Base-by-base conservation (phyloP, 208 protist species). In the Wallacemonas sp. region DNA sequence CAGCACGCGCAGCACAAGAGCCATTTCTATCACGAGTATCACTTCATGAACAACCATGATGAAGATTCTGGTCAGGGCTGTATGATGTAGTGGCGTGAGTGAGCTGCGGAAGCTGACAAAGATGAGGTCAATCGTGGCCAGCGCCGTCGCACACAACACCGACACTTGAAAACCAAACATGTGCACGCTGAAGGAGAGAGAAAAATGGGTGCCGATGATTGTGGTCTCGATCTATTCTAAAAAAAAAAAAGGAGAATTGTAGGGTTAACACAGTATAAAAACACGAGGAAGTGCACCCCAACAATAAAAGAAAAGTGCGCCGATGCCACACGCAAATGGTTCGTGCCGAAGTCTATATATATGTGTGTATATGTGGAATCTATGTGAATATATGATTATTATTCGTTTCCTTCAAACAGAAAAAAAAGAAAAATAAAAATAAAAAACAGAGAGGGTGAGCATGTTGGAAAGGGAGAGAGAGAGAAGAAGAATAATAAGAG, bases 1-100 rank as follows among this genome's bases (percentile, higher is more conserved):
- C 5, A 83, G 27, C n/a, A 72, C 60, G 0, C 49, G 68, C 15
- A 72, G 8, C 9, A 82, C 42, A 3, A 69, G 30, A 11, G 69
- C 30, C 1, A 79, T 38, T 54, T 86, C 68, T 5, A 77, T 46
- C 14, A 84, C 9, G 1, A 89, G 54, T n/a, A 89, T 44, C n/a
- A 68, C 36, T 56, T 81, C 70, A 26, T 86, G 79, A 14, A 82
- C 53, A 0, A 31, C 73, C 60, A 89, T 70, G 4, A 82, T 41
- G 0, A 73, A 51, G 62, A 84, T 77, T 22, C 66, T 55, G 5
- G 49, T 34, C 4, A 68, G 65, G 26, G 51, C 41, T 30, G n/a
- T 38, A 47, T 79, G 42, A 19, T 51, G 56, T 12, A 36, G 59
- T n/a, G 39, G 46, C 1, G 51, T 64, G 22, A 86, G 67, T 8